These are phyloP conservation scores for Coemansia guatemalensis DNA, from an alignment of 192 early-diverging fungal genomes.

Conservation along the genomic window DNA sequence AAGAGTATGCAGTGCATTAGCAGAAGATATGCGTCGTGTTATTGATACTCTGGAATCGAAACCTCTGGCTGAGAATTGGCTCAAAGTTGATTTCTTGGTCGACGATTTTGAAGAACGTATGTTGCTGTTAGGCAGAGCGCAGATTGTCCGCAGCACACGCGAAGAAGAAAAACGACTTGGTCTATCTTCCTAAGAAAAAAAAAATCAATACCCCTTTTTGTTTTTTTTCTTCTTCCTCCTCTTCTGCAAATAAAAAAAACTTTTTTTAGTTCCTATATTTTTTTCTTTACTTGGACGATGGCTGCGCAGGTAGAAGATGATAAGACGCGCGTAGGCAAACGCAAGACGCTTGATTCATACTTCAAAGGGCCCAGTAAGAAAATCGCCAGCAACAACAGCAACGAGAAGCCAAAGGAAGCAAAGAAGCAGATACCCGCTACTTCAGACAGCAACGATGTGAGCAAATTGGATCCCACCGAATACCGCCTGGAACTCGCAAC, in stretches of 20 bases:
- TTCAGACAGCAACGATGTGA: neutral
- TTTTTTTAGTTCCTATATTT: conserved; percentile 6
- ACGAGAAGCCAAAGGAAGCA: neutral
- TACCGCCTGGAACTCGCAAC: conserved; percentile 62
- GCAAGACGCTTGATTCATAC: conserved; percentile 47
- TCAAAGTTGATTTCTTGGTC: no score
- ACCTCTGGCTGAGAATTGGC: neutral
- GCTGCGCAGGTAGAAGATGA: neutral
- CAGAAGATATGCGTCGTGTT: no score
- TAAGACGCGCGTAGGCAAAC: conserved; percentile 10
- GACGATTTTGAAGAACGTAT: no score
- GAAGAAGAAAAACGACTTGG: no score
- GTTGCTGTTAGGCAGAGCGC: no score
- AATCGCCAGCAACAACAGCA: neutral
- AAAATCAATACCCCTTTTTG: no score
- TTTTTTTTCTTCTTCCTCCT: no score
- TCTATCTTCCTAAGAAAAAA: neutral
- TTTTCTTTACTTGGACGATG: conserved; percentile 1
- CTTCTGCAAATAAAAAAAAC: neutral
- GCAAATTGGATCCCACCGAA: conserved; percentile 5
- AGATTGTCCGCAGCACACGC: no score
- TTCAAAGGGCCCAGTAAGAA: conserved; percentile 22
- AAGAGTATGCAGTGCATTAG: no score
- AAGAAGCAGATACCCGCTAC: neutral
- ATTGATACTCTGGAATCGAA: no score